Evolutionary conservation across 306 rosid genomes (phyloP).

Genomic region (Gynostemma pentaphyllum): DNA sequence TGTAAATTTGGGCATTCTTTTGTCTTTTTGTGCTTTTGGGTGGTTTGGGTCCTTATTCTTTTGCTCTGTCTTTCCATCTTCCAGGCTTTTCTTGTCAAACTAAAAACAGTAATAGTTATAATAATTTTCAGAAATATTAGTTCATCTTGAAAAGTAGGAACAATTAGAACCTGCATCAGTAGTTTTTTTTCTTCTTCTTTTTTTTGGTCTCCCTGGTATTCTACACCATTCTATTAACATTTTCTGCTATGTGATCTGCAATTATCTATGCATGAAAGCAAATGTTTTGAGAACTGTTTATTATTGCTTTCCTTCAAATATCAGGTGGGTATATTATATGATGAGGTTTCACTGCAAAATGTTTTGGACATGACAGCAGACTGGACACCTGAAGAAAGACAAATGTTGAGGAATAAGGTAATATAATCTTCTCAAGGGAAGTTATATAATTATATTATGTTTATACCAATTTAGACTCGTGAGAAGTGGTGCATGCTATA

Average conservation of each 20-base stretch:
- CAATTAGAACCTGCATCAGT: not conserved
- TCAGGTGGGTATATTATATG: constrained; percentile 89
- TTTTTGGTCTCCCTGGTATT: not conserved
- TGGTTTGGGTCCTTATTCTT: not conserved
- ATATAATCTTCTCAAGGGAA: constrained; percentile 7
- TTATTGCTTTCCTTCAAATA: constrained; percentile 20
- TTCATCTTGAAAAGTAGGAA: too few relatives aligned
- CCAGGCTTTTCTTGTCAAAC: too few relatives aligned
- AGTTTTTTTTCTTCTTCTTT: not conserved
- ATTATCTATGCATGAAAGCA: not conserved
- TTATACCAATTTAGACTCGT: not conserved
- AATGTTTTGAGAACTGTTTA: not conserved
- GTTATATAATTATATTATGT: not conserved
- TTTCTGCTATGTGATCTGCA: not conserved
- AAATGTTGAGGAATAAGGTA: constrained; percentile 91
- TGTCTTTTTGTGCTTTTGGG: not conserved
- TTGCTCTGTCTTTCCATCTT: too few relatives aligned
- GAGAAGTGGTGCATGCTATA: not conserved
- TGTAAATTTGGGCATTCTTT: not conserved
- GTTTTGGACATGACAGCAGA: constrained; percentile 77
- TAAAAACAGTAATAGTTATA: too few relatives aligned
- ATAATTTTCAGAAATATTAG: too few relatives aligned
- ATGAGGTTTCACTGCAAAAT: constrained; percentile 69
- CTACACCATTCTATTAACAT: not conserved
- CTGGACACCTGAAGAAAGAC: constrained; percentile 84